Base-by-base conservation (phyloP, 2,329 filamentous ascomycete genomes). In the Arthroderma sp. region DNA sequence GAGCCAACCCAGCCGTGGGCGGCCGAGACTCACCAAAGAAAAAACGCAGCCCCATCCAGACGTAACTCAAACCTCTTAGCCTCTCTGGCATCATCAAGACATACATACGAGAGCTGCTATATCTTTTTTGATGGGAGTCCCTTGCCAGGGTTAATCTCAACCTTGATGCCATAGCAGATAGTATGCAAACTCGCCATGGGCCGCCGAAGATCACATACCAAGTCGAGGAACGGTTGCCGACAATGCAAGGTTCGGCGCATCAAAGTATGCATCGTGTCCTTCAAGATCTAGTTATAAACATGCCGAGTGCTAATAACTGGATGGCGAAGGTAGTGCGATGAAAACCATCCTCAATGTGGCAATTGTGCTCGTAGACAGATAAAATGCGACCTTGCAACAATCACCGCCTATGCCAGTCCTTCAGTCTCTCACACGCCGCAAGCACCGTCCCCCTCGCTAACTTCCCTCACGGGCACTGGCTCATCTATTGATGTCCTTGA, bases 201-300 rank as follows among this genome's bases (percentile, higher is more conserved):
- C 6, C 4, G 9, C 31, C 47, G 47, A 10, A 32, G 45, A 15
- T 50, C 45, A 10, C 91, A 98, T 71, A 96, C 91, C 64, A 98
- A 98, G 73, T 95, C 88, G 58, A 82, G 91, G 61, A 96, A 94
- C 70, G 91, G 91, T 53, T 98, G 91, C 74, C 88, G 89, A 58
- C 94, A 87, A 51, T 98, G 91, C 77, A 96, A 98, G 69, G 82
- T 83, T 62, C 80, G 91, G 62, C 91, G 96, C 66, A 96, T 98
- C 62, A 80, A 50, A 42, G 48, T 50, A 43, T 15, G 30, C n/a
- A 34, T 34, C 32, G 8, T 34, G 8, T 34, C 32, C 32, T 34
- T 34, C 32, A 9, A 11, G 11, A 34, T 9, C 11, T 34, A 8
- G 8, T 34, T 34, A 9, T 34, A 34, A 34, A 9, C 32, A 34